Evolutionary conservation across 331 rosid species (phyloP).

Genomic region (Malus hybrid): DNA sequence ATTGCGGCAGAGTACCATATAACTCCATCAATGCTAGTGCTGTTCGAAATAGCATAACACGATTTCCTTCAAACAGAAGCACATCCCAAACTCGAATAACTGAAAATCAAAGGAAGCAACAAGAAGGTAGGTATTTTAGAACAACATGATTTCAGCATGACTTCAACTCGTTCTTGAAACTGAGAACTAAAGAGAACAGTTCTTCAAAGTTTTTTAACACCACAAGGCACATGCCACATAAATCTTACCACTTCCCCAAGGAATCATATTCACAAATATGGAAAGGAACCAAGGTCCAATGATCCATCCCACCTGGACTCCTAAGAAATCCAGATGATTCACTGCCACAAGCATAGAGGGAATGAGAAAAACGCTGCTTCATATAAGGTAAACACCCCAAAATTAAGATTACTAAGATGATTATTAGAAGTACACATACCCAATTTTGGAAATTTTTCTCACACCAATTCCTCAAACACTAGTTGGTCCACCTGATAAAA

Average conservation of each 20-base stretch:
- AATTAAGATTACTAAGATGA: constrained; percentile 7
- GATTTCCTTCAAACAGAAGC: constrained; percentile 82
- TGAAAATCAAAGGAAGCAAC: constrained; percentile 27
- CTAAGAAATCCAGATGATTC: constrained; percentile 96
- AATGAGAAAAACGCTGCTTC: constrained; percentile 21
- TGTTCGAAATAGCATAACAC: constrained; percentile 93
- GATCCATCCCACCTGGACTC: constrained; percentile 98
- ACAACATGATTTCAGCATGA: constrained; percentile 4
- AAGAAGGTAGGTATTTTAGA: constrained; percentile 16
- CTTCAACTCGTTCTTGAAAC: constrained; percentile 1
- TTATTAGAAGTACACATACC: constrained; percentile 43
- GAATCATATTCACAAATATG: constrained; percentile 82
- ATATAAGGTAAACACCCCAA: constrained; percentile 12
- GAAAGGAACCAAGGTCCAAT: constrained; percentile 97
- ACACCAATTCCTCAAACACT: constrained; percentile 83
- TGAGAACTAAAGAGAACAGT: neutral
- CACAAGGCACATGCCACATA: neutral
- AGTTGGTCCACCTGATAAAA: constrained; percentile 87
- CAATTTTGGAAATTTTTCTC: constrained; percentile 83
- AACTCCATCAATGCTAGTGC: constrained; percentile 86
- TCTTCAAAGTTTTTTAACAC: neutral
- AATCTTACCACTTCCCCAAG: constrained; percentile 94
- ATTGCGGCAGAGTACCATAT: constrained; percentile 51
- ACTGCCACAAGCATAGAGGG: constrained; percentile 53
- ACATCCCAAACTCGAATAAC: constrained; percentile 96